phyloP scores from a whole-genome alignment of 768 basidiomycete species.

The Sistotremastrum suecicum region DNA sequence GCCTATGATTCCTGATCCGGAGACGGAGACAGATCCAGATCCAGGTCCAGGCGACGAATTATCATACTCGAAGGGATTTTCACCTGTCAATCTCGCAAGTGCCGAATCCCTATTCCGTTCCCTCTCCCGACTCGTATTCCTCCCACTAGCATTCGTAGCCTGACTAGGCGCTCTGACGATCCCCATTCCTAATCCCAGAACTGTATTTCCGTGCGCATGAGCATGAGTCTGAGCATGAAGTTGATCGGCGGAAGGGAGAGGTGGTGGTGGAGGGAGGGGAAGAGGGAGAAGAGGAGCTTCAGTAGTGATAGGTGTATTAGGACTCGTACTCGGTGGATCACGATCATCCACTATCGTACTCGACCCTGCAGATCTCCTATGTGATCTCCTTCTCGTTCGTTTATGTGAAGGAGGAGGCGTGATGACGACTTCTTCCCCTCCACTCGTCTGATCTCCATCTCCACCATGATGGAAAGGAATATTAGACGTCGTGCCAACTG shows the following conservation, averaged over 20 bases:
- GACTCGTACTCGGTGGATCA: slow-evolving; percentile 24
- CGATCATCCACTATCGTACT: slow-evolving; percentile 18
- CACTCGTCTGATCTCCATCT: slow-evolving; percentile 48
- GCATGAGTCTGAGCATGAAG: too few species aligned
- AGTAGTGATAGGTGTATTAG: slow-evolving; percentile 46
- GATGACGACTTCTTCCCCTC: slow-evolving; percentile 32
- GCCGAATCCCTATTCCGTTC: slow-evolving; percentile 19
- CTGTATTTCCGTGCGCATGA: too few species aligned
- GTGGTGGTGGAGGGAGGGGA: slow-evolving; percentile 8
- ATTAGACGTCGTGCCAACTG: too few species aligned
- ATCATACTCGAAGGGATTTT: neutral
- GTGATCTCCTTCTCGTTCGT: slow-evolving; percentile 8
- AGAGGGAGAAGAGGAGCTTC: slow-evolving; percentile 33
- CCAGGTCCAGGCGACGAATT: slow-evolving; percentile 7
- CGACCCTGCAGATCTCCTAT: slow-evolving; percentile 6
- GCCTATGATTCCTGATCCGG: too few species aligned
- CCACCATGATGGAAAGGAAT: slow-evolving; percentile 25
- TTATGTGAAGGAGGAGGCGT: slow-evolving; percentile 1
- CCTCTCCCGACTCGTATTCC: slow-evolving; percentile 17
- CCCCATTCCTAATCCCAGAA: too few species aligned
- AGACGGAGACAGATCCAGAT: slow-evolving; percentile 25
- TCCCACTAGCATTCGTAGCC: slow-evolving; percentile 13
- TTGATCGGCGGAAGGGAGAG: neutral
- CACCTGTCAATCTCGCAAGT: slow-evolving; percentile 13
- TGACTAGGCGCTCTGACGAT: slow-evolving; percentile 4